These are phyloP conservation scores for Talaromyces liani DNA, from an alignment of 495 filamentous ascomycete species.

Conservation along the genomic window DNA sequence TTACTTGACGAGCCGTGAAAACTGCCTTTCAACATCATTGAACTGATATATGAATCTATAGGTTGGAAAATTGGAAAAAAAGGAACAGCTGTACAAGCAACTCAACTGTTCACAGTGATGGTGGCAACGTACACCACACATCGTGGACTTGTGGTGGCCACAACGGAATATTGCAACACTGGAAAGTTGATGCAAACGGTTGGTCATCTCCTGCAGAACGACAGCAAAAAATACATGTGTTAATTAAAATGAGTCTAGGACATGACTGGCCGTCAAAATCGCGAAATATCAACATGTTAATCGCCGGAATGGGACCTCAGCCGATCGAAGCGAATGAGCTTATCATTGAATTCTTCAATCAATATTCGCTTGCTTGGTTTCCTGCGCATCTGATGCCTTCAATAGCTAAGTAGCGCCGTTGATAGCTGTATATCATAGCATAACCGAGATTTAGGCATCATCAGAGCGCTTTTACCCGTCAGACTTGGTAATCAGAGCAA, in stretches of 20 bases:
- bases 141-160: constrained; percentile 29
- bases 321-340: constrained; percentile 8
- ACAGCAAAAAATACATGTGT: neutral
- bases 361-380: neutral
- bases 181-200: constrained; percentile 35
- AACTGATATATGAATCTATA: neutral
- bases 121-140: constrained; percentile 7
- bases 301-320: constrained; percentile 5
- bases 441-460: too few relatives aligned
- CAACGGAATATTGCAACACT: constrained; percentile 36
- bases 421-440: neutral
- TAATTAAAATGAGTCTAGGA: neutral
- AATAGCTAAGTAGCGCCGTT: neutral
- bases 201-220: neutral
- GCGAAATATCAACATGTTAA: constrained; percentile 5
- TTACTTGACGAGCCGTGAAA: neutral
- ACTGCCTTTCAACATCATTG: neutral
- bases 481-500: neutral
- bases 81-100: constrained; percentile 22
- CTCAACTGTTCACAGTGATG: neutral
- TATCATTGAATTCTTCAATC: constrained; percentile 4
- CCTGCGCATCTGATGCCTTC: neutral
- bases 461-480: too few relatives aligned
- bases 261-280: constrained; percentile 8
- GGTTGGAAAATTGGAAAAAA: constrained; percentile 29